Evolutionary conservation across 1,284 basidiomycete genomes (phyloP).

Genomic region (Boletus semigastroideus): DNA sequence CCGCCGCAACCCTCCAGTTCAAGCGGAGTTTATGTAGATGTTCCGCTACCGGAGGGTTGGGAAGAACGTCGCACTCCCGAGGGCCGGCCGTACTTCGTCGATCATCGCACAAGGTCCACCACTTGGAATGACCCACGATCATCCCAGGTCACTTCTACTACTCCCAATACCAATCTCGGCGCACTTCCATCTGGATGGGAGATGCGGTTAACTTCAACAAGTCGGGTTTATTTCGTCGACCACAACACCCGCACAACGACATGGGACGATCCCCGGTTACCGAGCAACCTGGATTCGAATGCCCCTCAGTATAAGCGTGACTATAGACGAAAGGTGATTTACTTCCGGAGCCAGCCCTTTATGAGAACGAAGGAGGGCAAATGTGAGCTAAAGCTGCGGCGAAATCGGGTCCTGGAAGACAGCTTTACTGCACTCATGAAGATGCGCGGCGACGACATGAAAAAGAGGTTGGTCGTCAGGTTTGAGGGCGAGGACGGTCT

Average conservation of each 20-base stretch:
- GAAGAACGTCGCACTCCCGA: slow-evolving; percentile 98
- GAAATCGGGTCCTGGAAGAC: slow-evolving; percentile 95
- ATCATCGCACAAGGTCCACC: slow-evolving; percentile 94
- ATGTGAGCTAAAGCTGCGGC: slow-evolving; percentile 94
- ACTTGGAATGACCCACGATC: slow-evolving; percentile 96
- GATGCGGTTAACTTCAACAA: slow-evolving; percentile 74
- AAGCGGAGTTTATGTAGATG: slow-evolving; percentile 42
- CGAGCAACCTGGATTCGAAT: slow-evolving; percentile 77
- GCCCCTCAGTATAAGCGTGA: slow-evolving; percentile 99
- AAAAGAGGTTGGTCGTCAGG: slow-evolving; percentile 97
- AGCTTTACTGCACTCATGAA: slow-evolving; percentile 96
- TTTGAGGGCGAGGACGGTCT: slow-evolving; percentile 98
- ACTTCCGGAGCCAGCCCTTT: slow-evolving; percentile 97
- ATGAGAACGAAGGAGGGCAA: slow-evolving; percentile 89
- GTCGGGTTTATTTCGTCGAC: slow-evolving; percentile 76
- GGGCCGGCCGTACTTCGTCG: slow-evolving; percentile 96
- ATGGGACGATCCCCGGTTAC: slow-evolving; percentile 76
- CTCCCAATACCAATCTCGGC: slow-evolving; percentile 88
- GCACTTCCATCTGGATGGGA: slow-evolving; percentile 92
- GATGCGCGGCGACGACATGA: slow-evolving; percentile 90
- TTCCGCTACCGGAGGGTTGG: slow-evolving; percentile 94
- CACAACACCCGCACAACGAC: slow-evolving; percentile 78
- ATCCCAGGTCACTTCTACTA: slow-evolving; percentile 51
- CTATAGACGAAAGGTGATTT: slow-evolving; percentile 97
- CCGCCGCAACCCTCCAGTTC: slow-evolving; percentile 15